These are phyloP conservation scores for Blastobotrys aristatus DNA, from an alignment of 1,139 yeast genomes.

Conservation along the genomic window DNA sequence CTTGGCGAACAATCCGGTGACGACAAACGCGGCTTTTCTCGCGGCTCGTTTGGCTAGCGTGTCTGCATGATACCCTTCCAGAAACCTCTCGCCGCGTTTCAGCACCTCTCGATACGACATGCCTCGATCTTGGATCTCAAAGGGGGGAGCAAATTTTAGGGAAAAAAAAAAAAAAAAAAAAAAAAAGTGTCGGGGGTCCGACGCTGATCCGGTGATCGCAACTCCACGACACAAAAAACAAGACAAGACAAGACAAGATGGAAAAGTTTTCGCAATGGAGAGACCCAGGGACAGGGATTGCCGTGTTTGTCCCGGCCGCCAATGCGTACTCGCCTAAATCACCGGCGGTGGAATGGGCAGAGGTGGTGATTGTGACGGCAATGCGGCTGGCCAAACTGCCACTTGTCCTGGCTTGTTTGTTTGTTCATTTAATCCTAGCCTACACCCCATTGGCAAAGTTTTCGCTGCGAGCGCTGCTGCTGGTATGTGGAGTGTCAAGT, in stretches of 20 bases:
- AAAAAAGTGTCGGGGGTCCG: conserved; percentile 57
- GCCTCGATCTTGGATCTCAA: no score
- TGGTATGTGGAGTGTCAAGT: conserved; percentile 2
- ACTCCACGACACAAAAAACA: background rate
- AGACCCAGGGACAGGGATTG: conserved; percentile 40
- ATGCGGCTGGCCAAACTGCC: conserved; percentile 4
- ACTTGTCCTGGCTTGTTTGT: background rate
- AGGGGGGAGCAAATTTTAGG: no score
- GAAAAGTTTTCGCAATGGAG: conserved; percentile 40
- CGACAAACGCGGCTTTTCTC: conserved; percentile 64
- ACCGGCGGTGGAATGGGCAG: conserved; percentile 2
- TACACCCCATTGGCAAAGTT: conserved; percentile 10
- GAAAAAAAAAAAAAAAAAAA: background rate
- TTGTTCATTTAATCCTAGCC: conserved; percentile 2
- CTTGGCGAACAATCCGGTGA: conserved; percentile 64
- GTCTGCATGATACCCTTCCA: conserved; percentile 57
- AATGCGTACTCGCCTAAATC: conserved; percentile 9
- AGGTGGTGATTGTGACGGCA: conserved; percentile 1
- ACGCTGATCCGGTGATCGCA: conserved; percentile 45
- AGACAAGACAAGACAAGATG: conserved; percentile 23
- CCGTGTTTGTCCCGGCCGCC: conserved; percentile 35
- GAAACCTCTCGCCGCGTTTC: conserved; percentile 68
- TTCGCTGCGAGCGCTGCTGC: conserved; percentile 5
- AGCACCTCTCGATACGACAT: conserved; percentile 77
- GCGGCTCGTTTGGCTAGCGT: conserved; percentile 58